phyloP scores from a whole-genome alignment of 768 basidiomycete genomes.

The Rhodotorula sphaerocarpa region DNA sequence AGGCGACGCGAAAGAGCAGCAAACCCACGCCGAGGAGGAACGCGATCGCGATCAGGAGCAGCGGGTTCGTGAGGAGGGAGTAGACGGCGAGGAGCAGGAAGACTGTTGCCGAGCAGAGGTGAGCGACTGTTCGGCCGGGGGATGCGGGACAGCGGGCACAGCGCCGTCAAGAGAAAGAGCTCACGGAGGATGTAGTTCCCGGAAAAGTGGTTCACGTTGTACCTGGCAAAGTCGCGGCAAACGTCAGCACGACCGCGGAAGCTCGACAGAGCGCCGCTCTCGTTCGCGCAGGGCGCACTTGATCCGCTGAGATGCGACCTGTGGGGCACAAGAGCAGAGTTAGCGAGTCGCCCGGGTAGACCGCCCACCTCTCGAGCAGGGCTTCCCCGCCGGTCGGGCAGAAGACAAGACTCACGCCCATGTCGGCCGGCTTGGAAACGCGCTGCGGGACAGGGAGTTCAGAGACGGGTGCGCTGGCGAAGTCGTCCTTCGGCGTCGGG shows the following conservation, averaged over 20 bases:
- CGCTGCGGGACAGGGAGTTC: conserved; percentile 49
- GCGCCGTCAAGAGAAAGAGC: not conserved
- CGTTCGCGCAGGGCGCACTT: too few relatives aligned
- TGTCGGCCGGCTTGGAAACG: conserved; percentile 70
- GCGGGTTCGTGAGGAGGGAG: conserved; percentile 70
- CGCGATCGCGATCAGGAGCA: conserved; percentile 68
- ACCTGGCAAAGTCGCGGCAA: not conserved
- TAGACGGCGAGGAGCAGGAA: conserved; percentile 72
- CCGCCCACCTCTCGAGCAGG: too few relatives aligned
- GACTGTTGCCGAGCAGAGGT: conserved; percentile 47
- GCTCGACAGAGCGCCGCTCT: too few relatives aligned
- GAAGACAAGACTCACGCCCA: conserved; percentile 11
- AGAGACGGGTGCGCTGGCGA: not conserved
- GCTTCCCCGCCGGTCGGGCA: too few relatives aligned
- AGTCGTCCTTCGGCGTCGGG: not conserved
- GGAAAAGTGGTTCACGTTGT: conserved; percentile 43
- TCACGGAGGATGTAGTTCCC: conserved; percentile 65
- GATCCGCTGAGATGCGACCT: conserved; percentile 52
- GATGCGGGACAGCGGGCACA: too few relatives aligned
- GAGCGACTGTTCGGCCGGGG: too few relatives aligned
- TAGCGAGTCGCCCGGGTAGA: not conserved
- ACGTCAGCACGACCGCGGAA: too few relatives aligned
- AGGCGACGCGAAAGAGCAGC: not conserved
- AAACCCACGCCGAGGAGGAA: conserved; percentile 64
- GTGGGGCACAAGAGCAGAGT: not conserved